Evolutionary conservation across 345 rosid genomes (phyloP).

Genomic region (Noccaea caerulescens): DNA sequence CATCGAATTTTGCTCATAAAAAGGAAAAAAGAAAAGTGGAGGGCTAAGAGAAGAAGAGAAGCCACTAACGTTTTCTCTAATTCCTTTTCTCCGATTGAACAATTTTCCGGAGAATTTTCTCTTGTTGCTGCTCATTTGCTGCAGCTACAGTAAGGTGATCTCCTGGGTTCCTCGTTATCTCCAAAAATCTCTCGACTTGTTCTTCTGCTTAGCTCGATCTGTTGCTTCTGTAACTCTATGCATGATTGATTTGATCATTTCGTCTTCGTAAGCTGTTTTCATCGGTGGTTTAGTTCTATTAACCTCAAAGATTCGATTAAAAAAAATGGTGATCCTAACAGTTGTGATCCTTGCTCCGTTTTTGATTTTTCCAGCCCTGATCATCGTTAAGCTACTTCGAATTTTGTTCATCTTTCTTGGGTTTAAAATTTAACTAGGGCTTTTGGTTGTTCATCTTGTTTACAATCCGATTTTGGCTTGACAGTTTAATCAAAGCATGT

Average conservation of each 20-base stretch:
- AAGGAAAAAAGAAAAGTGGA: conserved; percentile 32
- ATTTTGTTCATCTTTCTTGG: not conserved
- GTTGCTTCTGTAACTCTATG: conserved; percentile 24
- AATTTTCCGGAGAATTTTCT: not conserved
- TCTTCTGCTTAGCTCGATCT: conserved; percentile 19
- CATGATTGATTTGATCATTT: conserved; percentile 27
- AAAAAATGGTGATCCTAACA: not conserved
- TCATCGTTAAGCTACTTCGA: not conserved
- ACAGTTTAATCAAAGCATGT: conserved; percentile 1
- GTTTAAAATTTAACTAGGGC: not conserved
- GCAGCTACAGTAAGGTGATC: conserved; percentile 32
- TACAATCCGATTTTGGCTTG: not conserved
- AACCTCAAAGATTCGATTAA: not conserved
- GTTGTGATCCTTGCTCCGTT: conserved; percentile 7
- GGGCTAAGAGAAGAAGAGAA: conserved; percentile 39
- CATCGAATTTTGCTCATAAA: conserved; percentile 28
- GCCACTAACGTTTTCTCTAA: conserved; percentile 34
- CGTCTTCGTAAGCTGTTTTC: conserved; percentile 14
- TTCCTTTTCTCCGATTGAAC: conserved; percentile 4
- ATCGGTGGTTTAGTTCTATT: conserved; percentile 1
- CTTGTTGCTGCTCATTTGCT: conserved; percentile 9
- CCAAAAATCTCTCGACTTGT: not conserved
- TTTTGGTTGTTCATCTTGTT: conserved; percentile 13
- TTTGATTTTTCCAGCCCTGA: not conserved
- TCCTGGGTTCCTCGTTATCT: not conserved